These are phyloP conservation scores for Hyaloperonospora arabidopsidis DNA, from an alignment of 352 stramenopile genomes.

Conservation along the genomic window DNA sequence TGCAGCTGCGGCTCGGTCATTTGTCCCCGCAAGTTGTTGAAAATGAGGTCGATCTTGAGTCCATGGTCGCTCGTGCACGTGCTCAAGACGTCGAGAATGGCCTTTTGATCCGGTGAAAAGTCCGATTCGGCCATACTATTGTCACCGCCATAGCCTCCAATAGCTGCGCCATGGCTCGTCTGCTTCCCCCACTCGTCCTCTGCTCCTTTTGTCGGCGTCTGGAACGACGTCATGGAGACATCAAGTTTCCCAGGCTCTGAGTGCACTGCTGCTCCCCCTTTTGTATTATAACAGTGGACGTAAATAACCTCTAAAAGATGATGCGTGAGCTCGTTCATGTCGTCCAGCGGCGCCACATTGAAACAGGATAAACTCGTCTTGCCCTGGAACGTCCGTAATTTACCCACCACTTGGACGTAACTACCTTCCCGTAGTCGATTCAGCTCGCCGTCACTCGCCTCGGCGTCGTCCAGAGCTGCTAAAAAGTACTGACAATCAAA, in stretches of 20 bases:
- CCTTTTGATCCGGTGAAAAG: slow-evolving; percentile 72
- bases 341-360: slow-evolving; percentile 70
- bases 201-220: slow-evolving; percentile 33
- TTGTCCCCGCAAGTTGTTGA: slow-evolving; percentile 42
- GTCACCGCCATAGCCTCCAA: slow-evolving; percentile 26
- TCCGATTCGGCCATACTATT: slow-evolving; percentile 63
- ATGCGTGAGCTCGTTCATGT: slow-evolving; percentile 94
- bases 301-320: slow-evolving; percentile 93
- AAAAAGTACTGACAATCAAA: slow-evolving; percentile 90
- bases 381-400: slow-evolving; percentile 87
- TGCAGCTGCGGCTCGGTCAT: slow-evolving; percentile 63
- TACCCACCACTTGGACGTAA: slow-evolving; percentile 89
- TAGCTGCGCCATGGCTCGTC: slow-evolving; percentile 13
- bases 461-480: slow-evolving; percentile 68
- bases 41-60: slow-evolving; percentile 80
- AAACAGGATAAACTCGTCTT: slow-evolving; percentile 85
- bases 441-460: slow-evolving; percentile 52
- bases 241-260: slow-evolving; percentile 28
- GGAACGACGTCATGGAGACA: slow-evolving; percentile 27
- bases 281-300: slow-evolving; percentile 81
- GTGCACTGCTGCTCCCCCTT: slow-evolving; percentile 25
- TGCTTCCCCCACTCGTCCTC: slow-evolving; percentile 20
- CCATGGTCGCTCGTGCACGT: slow-evolving; percentile 65
- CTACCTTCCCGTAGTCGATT: slow-evolving; percentile 61
- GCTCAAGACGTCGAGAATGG: slow-evolving; percentile 69